Evolutionary conservation across 495 filamentous ascomycete genomes (phyloP), one percentile per base, ranked within the genome.

Genomic region (Melanomma pulvis-pyrius): DNA sequence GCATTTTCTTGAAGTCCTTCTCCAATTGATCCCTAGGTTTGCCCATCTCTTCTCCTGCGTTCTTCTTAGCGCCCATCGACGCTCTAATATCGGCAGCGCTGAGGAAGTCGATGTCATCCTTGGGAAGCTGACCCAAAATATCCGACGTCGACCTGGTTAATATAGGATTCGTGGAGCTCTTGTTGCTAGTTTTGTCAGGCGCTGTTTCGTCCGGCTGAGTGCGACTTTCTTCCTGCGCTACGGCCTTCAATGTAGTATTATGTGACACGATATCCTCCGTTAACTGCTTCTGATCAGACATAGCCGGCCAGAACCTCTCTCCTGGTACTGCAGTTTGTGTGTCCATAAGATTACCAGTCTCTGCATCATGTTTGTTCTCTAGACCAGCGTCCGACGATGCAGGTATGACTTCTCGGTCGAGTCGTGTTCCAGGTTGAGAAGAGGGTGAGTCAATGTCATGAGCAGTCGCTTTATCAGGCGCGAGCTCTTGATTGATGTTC

Each of bases 21-120:
- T 68, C 69, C 2, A 71, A 55, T 30, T 65, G 19, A 51, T 26
- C 28, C 12, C 63, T n/a, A 13, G 24, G 9, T 21, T 52, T 36
- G 8, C 47, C 39, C 28, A 55, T 63, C 24, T 67, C 59, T 52
- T 53, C 34, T 8, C 39, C 51, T 5, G 8, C n/a, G 49, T 41
- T 48, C 32, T 57, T 60, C 19, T 29, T 61, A 2, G 25, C 24
- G 15, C 63, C 63, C 68, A 71, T 71, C 11, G 51, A 54, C 36
- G 68, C 68, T 49, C 68, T 26, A 36, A 71, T 59, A 17, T 71
- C 68, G 13, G 30, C 41, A 39, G 68, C 53, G 29, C 41, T 59
- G 4, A 71, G 36, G 26, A 71, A 60, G 30, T 71, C 68, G 19
- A 71, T 29, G 29, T 71, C 68, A 46, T 71, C 58, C 48, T 59